Evolutionary conservation across 495 filamentous ascomycete species (phyloP).

Genomic region (Hyphodiscus hymeniophilus): DNA sequence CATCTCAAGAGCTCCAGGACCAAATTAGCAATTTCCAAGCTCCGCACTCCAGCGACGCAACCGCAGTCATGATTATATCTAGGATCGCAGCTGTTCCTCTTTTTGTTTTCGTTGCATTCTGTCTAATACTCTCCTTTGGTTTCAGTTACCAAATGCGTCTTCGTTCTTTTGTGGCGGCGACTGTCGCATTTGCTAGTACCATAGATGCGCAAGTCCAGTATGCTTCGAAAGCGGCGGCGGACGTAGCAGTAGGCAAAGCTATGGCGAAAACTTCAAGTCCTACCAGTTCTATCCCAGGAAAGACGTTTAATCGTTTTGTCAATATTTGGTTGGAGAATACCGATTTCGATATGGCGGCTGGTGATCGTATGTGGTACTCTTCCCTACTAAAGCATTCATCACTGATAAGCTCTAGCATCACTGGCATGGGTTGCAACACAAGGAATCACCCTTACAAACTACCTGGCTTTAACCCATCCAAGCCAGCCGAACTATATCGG

Average conservation of each 20-base stretch:
- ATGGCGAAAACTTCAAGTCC: constrained; percentile 38
- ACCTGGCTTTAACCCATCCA: constrained; percentile 33
- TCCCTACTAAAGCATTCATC: neutral
- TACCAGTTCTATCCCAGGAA: constrained; percentile 51
- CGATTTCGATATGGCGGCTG: constrained; percentile 35
- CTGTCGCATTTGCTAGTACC: neutral
- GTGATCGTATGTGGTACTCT: constrained; percentile 18
- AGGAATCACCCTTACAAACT: constrained; percentile 60
- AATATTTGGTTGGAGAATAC: constrained; percentile 71
- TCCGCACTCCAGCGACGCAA: too few species aligned
- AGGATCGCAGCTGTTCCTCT: too few species aligned
- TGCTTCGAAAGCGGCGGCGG: constrained; percentile 5
- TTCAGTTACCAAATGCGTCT: neutral
- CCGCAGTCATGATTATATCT: too few species aligned
- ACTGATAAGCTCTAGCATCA: constrained; percentile 34
- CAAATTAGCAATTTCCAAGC: too few species aligned
- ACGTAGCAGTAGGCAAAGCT: constrained; percentile 16
- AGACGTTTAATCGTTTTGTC: constrained; percentile 58
- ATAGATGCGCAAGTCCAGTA: neutral
- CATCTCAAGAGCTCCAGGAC: too few species aligned
- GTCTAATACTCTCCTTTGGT: too few species aligned
- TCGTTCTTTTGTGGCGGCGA: neutral
- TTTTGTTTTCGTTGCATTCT: too few species aligned
- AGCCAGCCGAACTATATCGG: constrained; percentile 20
- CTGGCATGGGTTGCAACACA: constrained; percentile 48